Conservation (phyloP, 768 basidiomycete genomes). For the Amanita thiersii region DNA sequence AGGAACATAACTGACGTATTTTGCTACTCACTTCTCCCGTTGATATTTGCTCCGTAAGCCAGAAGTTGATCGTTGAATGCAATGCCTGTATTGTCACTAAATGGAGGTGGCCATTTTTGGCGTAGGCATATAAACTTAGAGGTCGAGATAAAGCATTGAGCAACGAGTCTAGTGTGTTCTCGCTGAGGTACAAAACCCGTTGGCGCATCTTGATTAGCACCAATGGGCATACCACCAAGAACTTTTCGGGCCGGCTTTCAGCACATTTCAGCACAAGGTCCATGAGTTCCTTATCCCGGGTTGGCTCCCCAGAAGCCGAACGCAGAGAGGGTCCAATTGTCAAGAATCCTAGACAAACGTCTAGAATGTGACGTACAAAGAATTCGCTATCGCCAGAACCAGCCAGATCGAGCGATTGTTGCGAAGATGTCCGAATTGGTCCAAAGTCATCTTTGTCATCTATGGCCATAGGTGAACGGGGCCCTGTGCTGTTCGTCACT, state of each 20-base stretch:
- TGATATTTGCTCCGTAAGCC: conserved; percentile 29
- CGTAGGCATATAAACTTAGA: conserved; percentile 45
- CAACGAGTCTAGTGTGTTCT: conserved; percentile 42
- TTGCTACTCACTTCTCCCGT: conserved; percentile 31
- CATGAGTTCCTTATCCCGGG: conserved; percentile 53
- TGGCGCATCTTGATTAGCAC: conserved; percentile 49
- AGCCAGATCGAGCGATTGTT: conserved; percentile 20
- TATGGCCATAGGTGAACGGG: conserved; percentile 19
- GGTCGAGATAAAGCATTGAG: conserved; percentile 46
- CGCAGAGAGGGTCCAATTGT: conserved; percentile 57
- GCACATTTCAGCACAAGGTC: conserved; percentile 42
- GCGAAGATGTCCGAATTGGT: conserved; percentile 32
- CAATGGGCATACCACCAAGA: conserved; percentile 49
- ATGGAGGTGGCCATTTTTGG: conserved; percentile 44
- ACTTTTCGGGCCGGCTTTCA: conserved; percentile 35
- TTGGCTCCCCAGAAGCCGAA: conserved; percentile 46
- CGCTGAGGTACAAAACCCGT: conserved; percentile 44
- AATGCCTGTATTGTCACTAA: conserved; percentile 53
- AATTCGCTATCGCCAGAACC: conserved; percentile 18
- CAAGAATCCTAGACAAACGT: conserved; percentile 52
- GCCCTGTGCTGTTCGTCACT: conserved; percentile 13
- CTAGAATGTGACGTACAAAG: conserved; percentile 28
- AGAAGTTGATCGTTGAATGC: conserved; percentile 54
- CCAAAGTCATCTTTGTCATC: conserved; percentile 53
- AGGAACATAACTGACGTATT: conserved; percentile 41